Conservation (phyloP, 1,284 basidiomycete species). For the Heterobasidion irregulare region DNA sequence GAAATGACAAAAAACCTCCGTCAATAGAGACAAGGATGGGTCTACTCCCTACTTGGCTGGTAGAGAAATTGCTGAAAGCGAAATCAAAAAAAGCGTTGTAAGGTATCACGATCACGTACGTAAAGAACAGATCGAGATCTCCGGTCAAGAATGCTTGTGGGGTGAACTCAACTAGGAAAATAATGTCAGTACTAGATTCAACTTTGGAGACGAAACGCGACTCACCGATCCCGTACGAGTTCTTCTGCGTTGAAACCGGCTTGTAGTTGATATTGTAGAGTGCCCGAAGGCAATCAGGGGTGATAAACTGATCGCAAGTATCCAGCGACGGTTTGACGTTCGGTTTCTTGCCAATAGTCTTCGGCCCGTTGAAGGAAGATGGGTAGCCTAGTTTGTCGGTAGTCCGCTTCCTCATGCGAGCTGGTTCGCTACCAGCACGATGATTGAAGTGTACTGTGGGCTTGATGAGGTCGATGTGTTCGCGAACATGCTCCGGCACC, state of each 20-base stretch:
- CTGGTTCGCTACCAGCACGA: constrained; percentile 7
- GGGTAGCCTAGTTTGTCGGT: constrained; percentile 22
- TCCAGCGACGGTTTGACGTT: constrained; percentile 12
- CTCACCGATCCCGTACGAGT: constrained; percentile 42
- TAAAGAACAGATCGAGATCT: constrained; percentile 39
- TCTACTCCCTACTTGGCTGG: constrained; percentile 23
- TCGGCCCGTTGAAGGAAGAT: constrained; percentile 22
- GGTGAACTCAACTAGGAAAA: constrained; percentile 35
- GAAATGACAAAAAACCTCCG: constrained; percentile 26
- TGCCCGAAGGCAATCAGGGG: constrained; percentile 35
- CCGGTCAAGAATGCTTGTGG: constrained; percentile 36
- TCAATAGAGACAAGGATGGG: constrained; percentile 32
- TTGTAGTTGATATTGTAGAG: constrained; percentile 38
- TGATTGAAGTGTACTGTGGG: constrained; percentile 35
- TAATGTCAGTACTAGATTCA: not conserved
- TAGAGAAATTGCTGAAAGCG: constrained; percentile 24
- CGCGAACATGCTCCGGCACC: constrained; percentile 26
- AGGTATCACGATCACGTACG: constrained; percentile 14
- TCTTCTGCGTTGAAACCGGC: constrained; percentile 28
- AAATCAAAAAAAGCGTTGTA: constrained; percentile 2
- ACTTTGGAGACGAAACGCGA: not conserved
- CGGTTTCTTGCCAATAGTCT: constrained; percentile 23
- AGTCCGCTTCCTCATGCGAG: constrained; percentile 10
- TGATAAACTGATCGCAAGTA: constrained; percentile 28
- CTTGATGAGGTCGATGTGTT: constrained; percentile 36